These are phyloP conservation scores for Scheffersomyces lignosus DNA, from an alignment of 805 yeast species.

Conservation along the genomic window DNA sequence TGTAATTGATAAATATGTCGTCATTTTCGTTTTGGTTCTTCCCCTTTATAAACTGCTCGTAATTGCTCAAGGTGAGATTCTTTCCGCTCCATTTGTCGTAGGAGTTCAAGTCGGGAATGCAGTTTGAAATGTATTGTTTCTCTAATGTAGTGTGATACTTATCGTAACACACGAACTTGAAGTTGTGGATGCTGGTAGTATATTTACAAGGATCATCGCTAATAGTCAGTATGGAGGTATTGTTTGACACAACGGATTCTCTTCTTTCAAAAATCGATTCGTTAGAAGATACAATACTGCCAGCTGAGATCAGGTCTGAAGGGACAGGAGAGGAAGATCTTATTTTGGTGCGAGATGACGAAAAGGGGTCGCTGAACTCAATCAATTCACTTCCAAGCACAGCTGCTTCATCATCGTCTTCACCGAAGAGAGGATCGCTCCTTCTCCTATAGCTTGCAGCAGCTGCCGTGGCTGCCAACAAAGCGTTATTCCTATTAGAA, in stretches of 20 bases:
- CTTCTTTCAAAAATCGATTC: conserved; percentile 1
- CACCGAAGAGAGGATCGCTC: neutral
- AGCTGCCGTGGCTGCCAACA: conserved; percentile 19
- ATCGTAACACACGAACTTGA: conserved; percentile 15
- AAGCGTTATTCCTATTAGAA: conserved; percentile 20
- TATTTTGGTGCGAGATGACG: too few relatives aligned
- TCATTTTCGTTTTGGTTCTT: conserved; percentile 1
- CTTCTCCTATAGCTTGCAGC: conserved; percentile 12
- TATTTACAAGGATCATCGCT: conserved; percentile 2
- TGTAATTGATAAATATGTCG: conserved; percentile 8
- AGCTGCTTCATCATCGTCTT: neutral
- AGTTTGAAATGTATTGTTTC: conserved; percentile 36
- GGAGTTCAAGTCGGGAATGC: conserved; percentile 39
- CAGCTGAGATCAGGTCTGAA: neutral
- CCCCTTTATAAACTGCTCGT: conserved; percentile 3
- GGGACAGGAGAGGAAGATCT: neutral
- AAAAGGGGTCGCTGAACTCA: too few relatives aligned
- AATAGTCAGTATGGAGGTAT: neutral
- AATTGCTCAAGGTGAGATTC: conserved; percentile 9
- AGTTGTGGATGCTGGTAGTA: conserved; percentile 7
- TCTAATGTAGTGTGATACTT: conserved; percentile 23
- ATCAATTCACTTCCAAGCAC: neutral
- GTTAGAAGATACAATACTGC: neutral
- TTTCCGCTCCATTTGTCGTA: conserved; percentile 36
- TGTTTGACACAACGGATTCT: neutral